Conservation (phyloP, 148 eudicot genomes). For the Polygonum aviculare region DNA sequence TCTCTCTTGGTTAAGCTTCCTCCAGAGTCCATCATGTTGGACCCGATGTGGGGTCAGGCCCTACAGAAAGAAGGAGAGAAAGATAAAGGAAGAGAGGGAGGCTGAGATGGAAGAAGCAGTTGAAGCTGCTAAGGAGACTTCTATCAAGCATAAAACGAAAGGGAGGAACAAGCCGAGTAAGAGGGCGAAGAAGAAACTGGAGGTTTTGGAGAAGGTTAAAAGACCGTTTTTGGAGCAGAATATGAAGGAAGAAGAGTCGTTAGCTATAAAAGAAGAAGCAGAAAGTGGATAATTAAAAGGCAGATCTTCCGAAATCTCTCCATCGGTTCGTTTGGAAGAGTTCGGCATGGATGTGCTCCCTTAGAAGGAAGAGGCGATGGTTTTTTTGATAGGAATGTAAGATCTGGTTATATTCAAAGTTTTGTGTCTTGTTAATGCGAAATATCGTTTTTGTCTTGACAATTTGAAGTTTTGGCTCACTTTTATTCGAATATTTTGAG, state of each 20-base stretch:
- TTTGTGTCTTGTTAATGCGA: neutral
- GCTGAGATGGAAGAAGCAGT: conserved; percentile 62
- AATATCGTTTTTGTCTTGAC: neutral
- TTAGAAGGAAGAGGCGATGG: neutral
- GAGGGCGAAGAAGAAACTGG: conserved; percentile 44
- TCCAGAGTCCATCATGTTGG: conserved; percentile 71
- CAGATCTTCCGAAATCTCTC: conserved; percentile 51
- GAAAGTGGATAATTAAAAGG: conserved; percentile 25
- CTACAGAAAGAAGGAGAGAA: conserved; percentile 41
- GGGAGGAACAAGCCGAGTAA: conserved; percentile 69
- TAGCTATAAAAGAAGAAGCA: conserved; percentile 33
- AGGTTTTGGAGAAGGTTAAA: conserved; percentile 42
- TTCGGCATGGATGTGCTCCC: neutral
- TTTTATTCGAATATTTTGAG: too few relatives aligned
- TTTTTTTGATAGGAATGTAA: too few relatives aligned
- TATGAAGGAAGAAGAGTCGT: conserved; percentile 28
- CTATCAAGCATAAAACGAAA: conserved; percentile 67
- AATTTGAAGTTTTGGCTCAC: too few relatives aligned
- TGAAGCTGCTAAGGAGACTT: conserved; percentile 35
- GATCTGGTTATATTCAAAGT: too few relatives aligned
- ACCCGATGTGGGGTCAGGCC: conserved; percentile 55
- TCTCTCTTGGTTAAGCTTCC: conserved; percentile 73
- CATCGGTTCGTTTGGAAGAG: conserved; percentile 56
- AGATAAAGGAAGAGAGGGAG: conserved; percentile 46
- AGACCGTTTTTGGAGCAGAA: conserved; percentile 52